Conservation (phyloP, 164 flowering plant genomes). For the Chimonanthus praecox region DNA sequence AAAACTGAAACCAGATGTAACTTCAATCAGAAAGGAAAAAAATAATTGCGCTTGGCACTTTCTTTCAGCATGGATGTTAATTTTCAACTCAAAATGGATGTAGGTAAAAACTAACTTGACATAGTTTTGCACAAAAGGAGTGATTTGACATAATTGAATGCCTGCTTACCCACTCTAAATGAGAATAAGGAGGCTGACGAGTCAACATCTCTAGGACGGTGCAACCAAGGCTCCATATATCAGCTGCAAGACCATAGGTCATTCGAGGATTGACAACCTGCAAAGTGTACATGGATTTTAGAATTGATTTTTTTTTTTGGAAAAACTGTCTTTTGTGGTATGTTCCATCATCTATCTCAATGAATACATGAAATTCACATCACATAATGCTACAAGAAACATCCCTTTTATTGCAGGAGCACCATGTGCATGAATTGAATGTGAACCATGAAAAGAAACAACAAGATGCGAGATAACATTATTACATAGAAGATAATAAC, state of each 20-base stretch:
- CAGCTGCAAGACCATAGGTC: conserved; percentile 84
- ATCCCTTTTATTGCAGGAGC: background rate
- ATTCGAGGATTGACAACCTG: conserved; percentile 69
- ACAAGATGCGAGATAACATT: background rate
- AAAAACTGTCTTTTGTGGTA: background rate
- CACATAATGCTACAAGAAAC: background rate
- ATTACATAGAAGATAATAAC: conserved; percentile 15
- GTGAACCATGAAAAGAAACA: background rate
- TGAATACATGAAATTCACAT: background rate
- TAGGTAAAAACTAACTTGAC: background rate
- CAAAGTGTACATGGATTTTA: conserved; percentile 6
- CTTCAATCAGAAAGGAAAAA: background rate
- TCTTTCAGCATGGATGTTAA: background rate
- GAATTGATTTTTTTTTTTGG: no score
- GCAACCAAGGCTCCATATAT: conserved; percentile 99
- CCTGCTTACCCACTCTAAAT: conserved; percentile 64
- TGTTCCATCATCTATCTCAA: background rate
- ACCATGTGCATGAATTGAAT: background rate
- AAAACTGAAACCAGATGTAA: background rate
- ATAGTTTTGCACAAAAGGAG: background rate
- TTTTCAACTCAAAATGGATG: background rate
- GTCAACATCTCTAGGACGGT: conserved; percentile 96
- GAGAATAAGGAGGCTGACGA: conserved; percentile 56
- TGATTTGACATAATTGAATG: background rate
- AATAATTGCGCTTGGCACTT: background rate